Evolutionary conservation across 306 rosid species (phyloP), one percentile per base, ranked within the genome.

Genomic region (Hylodesmum podocarpum): DNA sequence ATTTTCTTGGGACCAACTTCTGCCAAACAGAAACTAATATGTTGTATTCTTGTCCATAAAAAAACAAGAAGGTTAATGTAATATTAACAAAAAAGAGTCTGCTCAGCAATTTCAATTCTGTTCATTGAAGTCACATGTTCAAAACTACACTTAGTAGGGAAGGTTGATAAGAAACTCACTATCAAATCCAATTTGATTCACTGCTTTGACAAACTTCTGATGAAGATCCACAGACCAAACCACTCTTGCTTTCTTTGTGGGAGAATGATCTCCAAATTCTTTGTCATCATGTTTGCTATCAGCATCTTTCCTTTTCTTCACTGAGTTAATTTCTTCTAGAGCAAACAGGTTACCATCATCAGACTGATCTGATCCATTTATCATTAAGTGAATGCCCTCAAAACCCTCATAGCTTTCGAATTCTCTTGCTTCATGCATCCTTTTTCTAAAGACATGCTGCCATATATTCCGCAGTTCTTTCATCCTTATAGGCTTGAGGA

Each of bases 141-240:
- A 65, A 40, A 73, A 51, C 51, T 39, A 72, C 49, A 64, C 39
- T 59, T 40, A 1, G 8, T 14, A 66, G 16, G 18, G 37, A 75
- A 67, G 63, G 47, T 69, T 69, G 46, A 62, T 18, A 6, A 21
- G 40, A 43, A 65, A 84, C 97, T 85, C 85, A 93, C 97, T 93
- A 83, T 90, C 92, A 61, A 93, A 85, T 40, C 97, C 97, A 68
- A 90, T 89, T 47, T 89, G 93, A 76, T 93, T 83, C 51, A 93
- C 97, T 6, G 97, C 97, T 80, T 90, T 88, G 12, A 93, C 97
- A 68, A 93, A 93, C 78, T 90, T 89, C 86, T 93, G 97, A 69
- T 93, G 97, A 72, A 93, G 96, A 80, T 93, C 97, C 14, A 93
- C 88, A 5, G 97, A 93, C 97, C 97, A 93, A 72, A 93, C 94